phyloP scores from a whole-genome alignment of 176 grass and related monocot species.

The Hordeum vulgare region DNA sequence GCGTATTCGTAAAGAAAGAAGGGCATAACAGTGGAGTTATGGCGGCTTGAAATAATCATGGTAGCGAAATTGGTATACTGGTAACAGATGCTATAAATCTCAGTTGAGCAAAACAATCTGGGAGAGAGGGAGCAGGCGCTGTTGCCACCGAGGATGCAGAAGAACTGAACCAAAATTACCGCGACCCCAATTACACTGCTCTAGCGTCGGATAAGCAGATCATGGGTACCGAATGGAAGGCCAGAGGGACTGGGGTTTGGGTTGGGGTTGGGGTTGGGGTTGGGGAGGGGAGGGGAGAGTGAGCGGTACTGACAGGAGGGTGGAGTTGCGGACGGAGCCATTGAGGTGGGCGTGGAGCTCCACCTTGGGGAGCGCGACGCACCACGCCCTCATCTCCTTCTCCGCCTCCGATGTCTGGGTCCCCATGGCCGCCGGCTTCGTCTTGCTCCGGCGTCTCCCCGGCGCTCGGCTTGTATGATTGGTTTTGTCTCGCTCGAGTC shows the following conservation, averaged over 20 bases:
- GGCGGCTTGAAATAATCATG: not conserved
- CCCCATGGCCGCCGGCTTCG: conserved; percentile 12
- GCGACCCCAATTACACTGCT: not conserved
- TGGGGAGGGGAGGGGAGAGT: not conserved
- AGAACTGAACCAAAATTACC: not conserved
- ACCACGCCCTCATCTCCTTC: conserved; percentile 67
- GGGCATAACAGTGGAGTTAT: not conserved
- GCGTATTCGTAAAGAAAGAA: too few relatives aligned
- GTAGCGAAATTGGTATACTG: not conserved
- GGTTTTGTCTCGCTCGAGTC: not conserved
- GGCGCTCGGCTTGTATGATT: not conserved
- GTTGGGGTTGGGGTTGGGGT: not conserved
- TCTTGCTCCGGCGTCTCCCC: not conserved
- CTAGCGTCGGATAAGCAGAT: not conserved
- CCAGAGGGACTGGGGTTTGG: not conserved
- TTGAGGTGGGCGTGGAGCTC: conserved; percentile 99
- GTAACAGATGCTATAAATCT: not conserved
- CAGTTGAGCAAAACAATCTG: not conserved
- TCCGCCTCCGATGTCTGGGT: conserved; percentile 6
- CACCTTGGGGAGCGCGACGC: conserved; percentile 74
- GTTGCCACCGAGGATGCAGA: not conserved
- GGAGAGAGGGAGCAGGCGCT: not conserved
- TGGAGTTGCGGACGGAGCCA: conserved; percentile 88
- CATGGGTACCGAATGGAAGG: too few relatives aligned
- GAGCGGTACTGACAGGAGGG: conserved; percentile 64